Base-by-base conservation (phyloP, 495 filamentous ascomycete genomes). In the Penicillium riverlandense region DNA sequence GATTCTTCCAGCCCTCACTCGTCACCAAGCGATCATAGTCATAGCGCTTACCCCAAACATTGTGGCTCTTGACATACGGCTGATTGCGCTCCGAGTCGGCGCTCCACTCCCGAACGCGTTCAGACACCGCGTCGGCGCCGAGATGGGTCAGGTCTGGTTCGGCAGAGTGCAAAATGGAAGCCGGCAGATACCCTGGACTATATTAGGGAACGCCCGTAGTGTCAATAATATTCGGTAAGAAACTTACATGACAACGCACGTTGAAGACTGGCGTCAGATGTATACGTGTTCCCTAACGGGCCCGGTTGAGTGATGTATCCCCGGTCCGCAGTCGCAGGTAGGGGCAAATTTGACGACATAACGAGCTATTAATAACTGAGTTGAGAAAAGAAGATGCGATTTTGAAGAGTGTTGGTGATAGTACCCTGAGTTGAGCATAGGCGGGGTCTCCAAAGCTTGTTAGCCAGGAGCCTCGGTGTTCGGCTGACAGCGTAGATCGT, bases 321-420 rank as follows among this genome's bases (percentile, higher is more conserved):
- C n/a, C 31, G 58, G 8, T 58, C 59, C 13, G 58, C 64, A 9
- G 64, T 65, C 11, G 64, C 64, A 7, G 62, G 59, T 35, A 1
- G 49, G 35, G 12, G 43, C 34, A 3, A 35, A 77, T 51, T 22
- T 22, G 82, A 79, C 63, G 79, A 78, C 47, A 53, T 53, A 8
- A 28, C 27, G 34, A 7, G 35, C 9, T 34, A 12, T 12, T 34
- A 6, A 1, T 28, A 11, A 6, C 13, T 35, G 27, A 9, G 8
- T 13, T 28, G 16, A 29, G 30, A 38, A 1, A 1, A 28, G 9
- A 8, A 16, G 22, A 22, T 22, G 22, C 22, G 22, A 22, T 22
- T 22, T 22, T 22, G 22, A 22, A 4, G 22, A 22, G 22, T 22
- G 22, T 22, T 22, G 22, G 22, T 6, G 22, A 22, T 22, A 22